Evolutionary conservation across 2,329 filamentous ascomycete species (phyloP), one percentile per base, ranked within the genome.

Genomic region (Chaetothyriales sp.): DNA sequence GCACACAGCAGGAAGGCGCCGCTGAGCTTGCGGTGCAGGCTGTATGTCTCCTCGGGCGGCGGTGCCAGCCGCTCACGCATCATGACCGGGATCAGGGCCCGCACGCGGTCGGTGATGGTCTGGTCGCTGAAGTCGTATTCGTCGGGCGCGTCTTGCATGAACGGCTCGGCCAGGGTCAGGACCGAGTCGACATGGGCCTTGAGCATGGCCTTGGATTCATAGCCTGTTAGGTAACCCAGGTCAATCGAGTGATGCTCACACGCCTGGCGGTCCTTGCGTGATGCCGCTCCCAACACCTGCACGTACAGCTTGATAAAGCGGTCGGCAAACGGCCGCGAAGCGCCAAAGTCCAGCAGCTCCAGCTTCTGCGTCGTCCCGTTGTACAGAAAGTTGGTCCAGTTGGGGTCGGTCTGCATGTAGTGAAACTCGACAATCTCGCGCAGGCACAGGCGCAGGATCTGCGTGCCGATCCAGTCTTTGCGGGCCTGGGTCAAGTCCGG

Each of bases 391-490:
- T 98, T 98, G 33, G 90, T 97, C 92, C 92, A 98, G 73, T 98
- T 98, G 43, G 92, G 92, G 65, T 98, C 92, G 4, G 92, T 98
- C 71, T 98, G 92, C 92, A 98, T 98, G 72, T 94, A 97, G 55
- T 77, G 82, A 78, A 95, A 97, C 68, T 95, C 88, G 58, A 83
- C 83, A 61, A 97, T 90, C 70, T 97, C 92, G 53, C 89, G 83
- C 43, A 97, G 77, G 65, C 89, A 97, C 9, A 98, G 81, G 3
- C 89, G 85, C 49, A 97, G 77, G 58, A 97, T 86, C 63, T 97
- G 86, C 0, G 88, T 92, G 50, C 92, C 92, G 63, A 98, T 94
- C 87, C 89, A 95, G 71, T 98, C 89, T 54, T 84, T 82, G 67
- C 97, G 88, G 48, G 80, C 75, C 65, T 97, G 90, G 0, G 78